Conservation (phyloP, 352 stramenopile species). For the Globisporangium middletonii region DNA sequence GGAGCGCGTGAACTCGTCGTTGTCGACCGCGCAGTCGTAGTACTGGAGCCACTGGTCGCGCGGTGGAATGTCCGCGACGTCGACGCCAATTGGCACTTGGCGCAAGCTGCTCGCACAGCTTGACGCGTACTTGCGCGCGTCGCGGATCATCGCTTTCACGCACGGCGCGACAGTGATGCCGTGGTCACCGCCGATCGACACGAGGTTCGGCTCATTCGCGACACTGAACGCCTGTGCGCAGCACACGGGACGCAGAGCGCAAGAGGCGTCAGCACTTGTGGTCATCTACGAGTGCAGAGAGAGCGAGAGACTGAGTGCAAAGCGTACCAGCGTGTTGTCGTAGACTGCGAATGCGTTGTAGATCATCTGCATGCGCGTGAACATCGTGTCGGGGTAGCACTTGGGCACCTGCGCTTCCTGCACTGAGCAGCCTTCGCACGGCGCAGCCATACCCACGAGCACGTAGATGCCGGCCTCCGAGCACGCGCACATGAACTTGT, state of each 20-base stretch:
- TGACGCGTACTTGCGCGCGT: constrained; percentile 34
- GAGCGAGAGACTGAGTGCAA: background rate
- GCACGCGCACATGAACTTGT: constrained; percentile 74
- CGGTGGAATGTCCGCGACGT: constrained; percentile 40
- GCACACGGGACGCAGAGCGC: constrained; percentile 4
- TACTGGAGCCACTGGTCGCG: constrained; percentile 33
- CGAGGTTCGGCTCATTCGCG: constrained; percentile 48
- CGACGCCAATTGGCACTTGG: constrained; percentile 38
- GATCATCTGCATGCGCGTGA: constrained; percentile 32
- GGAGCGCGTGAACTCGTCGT: constrained; percentile 35
- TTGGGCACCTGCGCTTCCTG: constrained; percentile 23
- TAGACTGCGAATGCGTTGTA: constrained; percentile 57
- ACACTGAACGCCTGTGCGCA: constrained; percentile 26
- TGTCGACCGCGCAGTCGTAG: constrained; percentile 36
- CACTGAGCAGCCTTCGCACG: constrained; percentile 32
- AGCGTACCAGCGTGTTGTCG: constrained; percentile 35
- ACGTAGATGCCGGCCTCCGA: constrained; percentile 47
- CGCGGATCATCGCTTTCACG: constrained; percentile 43
- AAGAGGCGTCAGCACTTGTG: background rate
- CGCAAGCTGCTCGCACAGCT: constrained; percentile 26
- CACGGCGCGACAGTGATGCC: constrained; percentile 30
- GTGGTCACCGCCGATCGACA: constrained; percentile 21
- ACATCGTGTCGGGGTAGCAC: constrained; percentile 42
- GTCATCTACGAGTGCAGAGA: background rate
- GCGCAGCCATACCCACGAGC: constrained; percentile 38